Base-by-base conservation (phyloP, 2,329 filamentous ascomycete species). In the Talaromyces sp. region DNA sequence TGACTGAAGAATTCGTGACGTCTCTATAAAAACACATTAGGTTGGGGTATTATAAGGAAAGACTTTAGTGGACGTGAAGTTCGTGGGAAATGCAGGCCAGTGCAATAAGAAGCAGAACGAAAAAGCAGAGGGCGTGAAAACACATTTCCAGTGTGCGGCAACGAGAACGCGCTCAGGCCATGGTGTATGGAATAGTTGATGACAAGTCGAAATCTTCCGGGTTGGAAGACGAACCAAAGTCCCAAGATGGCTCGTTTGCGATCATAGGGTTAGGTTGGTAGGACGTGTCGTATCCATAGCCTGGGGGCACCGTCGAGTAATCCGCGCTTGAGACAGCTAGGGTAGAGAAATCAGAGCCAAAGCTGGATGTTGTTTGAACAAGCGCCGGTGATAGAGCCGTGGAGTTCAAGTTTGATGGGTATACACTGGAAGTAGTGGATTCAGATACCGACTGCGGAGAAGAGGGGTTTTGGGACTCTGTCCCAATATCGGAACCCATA, bases 361-460 rank as follows among this genome's bases (percentile, higher is more conserved):
- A 56, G 17, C 67, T 60, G 26, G 67, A 63, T 29, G 65, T 67
- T 2, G 66, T 55, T 9, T 68, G 67, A 29, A 68, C 66, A 51
- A 77, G 66, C 54, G 77, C 74, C 19, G 80, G 75, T n/a, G 79
- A 79, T 56, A 80, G 74, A 38, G 73, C 73, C 19, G 77, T 74
- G 4, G 77, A 75, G 48, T 73, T 70, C 63, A 81, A 70, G 61
- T 68, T 72, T 17, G 74, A 67, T 54, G 74, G 73, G 66, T 82
- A 83, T 43, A 70, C 71, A 60, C 70, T 75, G 17, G 79, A 74
- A 17, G 75, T 73, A 43, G 74, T 73, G 43, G 78, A 77, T 56
- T 78, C 78, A 19, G 78, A 73, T 24, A 77, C 72, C 48, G 80
- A 82, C 65, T 77, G 79, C 6, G 80, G 80, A 52, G 80, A 83